Evolutionary conservation across 495 filamentous ascomycete species (phyloP).

Genomic region (Venustampulla echinocandica): DNA sequence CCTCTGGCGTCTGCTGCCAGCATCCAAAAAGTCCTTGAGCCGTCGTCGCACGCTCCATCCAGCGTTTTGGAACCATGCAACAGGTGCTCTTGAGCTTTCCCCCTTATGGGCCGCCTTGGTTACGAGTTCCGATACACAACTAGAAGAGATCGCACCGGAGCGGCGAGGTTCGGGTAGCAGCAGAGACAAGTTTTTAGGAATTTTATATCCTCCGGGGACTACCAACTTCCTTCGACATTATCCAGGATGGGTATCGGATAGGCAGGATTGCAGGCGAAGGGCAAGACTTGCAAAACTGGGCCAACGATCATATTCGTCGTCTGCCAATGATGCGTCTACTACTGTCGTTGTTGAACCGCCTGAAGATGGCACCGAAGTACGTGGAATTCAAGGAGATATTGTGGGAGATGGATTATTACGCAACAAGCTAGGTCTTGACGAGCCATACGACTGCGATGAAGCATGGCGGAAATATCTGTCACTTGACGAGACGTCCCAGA

Average conservation of each 20-base stretch:
- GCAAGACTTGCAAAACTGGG: conserved; percentile 21
- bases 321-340: conserved; percentile 12
- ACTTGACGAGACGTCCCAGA: conserved; percentile 10
- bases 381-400: not conserved
- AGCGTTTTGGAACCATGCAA: conserved; percentile 59
- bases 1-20: conserved; percentile 55
- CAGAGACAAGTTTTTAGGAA: conserved; percentile 43
- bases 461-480: conserved; percentile 27
- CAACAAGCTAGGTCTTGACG: conserved; percentile 4
- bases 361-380: too few species aligned
- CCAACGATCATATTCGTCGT: conserved; percentile 26
- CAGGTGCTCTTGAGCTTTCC: conserved; percentile 46
- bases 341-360: conserved; percentile 1
- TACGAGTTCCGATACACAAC: conserved; percentile 15
- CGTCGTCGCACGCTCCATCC: conserved; percentile 53
- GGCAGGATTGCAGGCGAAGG: conserved; percentile 15
- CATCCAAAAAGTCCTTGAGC: conserved; percentile 43
- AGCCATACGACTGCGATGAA: conserved; percentile 17
- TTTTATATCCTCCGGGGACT: conserved; percentile 51
- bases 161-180: not conserved
- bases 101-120: conserved; percentile 33
- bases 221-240: conserved; percentile 37
- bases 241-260: conserved; percentile 13
- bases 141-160: not conserved
- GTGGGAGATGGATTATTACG: not conserved